Conservation (phyloP, 108 stramenopile species). For the Nitzschia putrida region DNA sequence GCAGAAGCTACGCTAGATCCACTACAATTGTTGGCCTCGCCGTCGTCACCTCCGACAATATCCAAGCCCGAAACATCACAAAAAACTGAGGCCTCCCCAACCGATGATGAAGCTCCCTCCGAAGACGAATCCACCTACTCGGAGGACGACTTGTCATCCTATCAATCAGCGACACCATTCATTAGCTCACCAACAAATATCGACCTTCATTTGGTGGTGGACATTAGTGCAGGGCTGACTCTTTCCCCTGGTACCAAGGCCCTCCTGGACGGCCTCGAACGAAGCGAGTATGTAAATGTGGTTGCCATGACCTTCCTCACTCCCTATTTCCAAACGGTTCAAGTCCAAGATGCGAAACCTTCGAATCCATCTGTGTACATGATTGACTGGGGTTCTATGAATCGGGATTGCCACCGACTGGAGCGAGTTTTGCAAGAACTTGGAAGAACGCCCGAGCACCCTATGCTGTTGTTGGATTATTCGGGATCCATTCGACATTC, state of each 20-base stretch:
- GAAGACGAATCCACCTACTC: too few relatives aligned
- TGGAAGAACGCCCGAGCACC: not conserved
- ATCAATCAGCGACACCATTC: too few relatives aligned
- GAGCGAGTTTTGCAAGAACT: slow-evolving; percentile 23
- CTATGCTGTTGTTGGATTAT: slow-evolving; percentile 38
- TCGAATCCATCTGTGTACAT: slow-evolving; percentile 13
- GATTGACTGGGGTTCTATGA: slow-evolving; percentile 43
- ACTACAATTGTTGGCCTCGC: too few relatives aligned
- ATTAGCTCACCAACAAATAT: not conserved
- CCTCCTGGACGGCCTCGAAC: slow-evolving; percentile 26
- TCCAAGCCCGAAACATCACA: too few relatives aligned
- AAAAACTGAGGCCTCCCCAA: too few relatives aligned
- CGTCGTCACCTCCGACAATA: too few relatives aligned
- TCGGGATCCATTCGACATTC: slow-evolving; percentile 24
- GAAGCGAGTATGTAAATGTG: slow-evolving; percentile 18
- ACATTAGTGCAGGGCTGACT: not conserved
- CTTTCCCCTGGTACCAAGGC: slow-evolving; percentile 14
- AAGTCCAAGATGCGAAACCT: not conserved
- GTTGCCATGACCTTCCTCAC: slow-evolving; percentile 21
- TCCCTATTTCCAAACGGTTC: slow-evolving; percentile 11
- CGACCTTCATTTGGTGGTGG: slow-evolving; percentile 31
- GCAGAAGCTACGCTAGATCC: too few relatives aligned
- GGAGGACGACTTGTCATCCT: too few relatives aligned
- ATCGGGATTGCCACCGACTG: slow-evolving; percentile 50
- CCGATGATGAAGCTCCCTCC: too few relatives aligned